Conservation (phyloP, 1,284 basidiomycete genomes). For the Cutaneotrichosporon daszewskae region DNA sequence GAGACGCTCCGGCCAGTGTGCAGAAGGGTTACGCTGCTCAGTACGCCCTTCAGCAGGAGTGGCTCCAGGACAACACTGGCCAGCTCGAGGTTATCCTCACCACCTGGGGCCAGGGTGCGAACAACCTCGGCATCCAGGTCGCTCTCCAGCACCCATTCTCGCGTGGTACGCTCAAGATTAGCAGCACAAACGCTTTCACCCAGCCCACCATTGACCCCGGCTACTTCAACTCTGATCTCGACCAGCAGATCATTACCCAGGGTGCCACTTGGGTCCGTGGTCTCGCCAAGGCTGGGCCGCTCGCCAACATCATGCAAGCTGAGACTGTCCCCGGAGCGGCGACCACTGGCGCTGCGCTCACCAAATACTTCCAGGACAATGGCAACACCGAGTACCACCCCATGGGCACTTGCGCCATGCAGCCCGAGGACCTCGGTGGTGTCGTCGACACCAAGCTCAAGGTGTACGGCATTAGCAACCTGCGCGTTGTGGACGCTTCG, state of each 20-base stretch:
- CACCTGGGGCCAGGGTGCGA: constrained; percentile 34
- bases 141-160: constrained; percentile 48
- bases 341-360: constrained; percentile 31
- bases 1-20: constrained; percentile 31
- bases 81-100: constrained; percentile 45
- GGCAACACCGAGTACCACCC: constrained; percentile 54
- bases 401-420: constrained; percentile 59
- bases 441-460: constrained; percentile 60
- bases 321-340: constrained; percentile 26
- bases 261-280: constrained; percentile 35
- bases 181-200: constrained; percentile 55
- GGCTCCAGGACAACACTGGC: constrained; percentile 32
- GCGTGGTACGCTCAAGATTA: constrained; percentile 52
- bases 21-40: constrained; percentile 36
- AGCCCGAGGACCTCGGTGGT: constrained; percentile 58
- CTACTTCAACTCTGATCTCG: constrained; percentile 52
- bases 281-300: constrained; percentile 28
- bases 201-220: constrained; percentile 59
- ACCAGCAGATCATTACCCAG: constrained; percentile 35
- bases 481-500: constrained; percentile 49
- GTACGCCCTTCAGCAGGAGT: constrained; percentile 33
- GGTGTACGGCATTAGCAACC: constrained; percentile 58
- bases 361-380: constrained; percentile 34
- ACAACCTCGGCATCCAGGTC: constrained; percentile 40
- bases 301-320: constrained; percentile 26